phyloP scores from a whole-genome alignment of 2,329 filamentous ascomycete species.

The Venturia nashicola region DNA sequence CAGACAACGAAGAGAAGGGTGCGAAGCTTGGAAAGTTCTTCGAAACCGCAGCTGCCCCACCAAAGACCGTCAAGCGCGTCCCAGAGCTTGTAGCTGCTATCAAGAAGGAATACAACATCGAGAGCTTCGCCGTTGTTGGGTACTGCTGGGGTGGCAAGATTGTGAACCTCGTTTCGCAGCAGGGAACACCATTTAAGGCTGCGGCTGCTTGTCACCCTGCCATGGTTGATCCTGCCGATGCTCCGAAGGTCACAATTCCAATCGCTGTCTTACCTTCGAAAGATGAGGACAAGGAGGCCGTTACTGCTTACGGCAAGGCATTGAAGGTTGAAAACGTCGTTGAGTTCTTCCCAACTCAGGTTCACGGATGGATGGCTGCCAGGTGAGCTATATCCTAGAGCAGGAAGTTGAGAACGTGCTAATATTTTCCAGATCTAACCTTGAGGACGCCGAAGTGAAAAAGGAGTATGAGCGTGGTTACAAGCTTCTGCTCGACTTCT shows the following conservation, averaged over 20 bases:
- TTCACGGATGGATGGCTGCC: constrained; percentile 34
- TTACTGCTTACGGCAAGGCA: constrained; percentile 35
- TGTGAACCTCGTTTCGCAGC: constrained; percentile 38
- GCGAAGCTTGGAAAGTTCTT: constrained; percentile 49
- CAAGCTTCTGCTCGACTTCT: constrained; percentile 36
- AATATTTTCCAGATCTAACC: constrained; percentile 22
- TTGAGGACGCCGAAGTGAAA: constrained; percentile 35
- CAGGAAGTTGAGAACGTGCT: constrained; percentile 10
- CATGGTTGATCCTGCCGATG: constrained; percentile 48
- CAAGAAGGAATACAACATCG: constrained; percentile 20
- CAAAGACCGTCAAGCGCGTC: constrained; percentile 43
- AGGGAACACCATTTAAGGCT: constrained; percentile 43
- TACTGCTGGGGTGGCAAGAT: constrained; percentile 50
- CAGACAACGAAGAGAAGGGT: constrained; percentile 47
- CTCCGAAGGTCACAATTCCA: constrained; percentile 42
- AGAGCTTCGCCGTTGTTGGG: constrained; percentile 47
- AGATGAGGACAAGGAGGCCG: constrained; percentile 42
- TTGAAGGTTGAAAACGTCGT: constrained; percentile 35
- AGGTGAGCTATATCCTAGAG: constrained; percentile 17
- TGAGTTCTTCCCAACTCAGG: constrained; percentile 36
- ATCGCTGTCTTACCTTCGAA: constrained; percentile 44
- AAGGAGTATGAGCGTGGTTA: constrained; percentile 39
- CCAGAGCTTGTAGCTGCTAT: constrained; percentile 43
- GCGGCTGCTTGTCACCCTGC: constrained; percentile 46
- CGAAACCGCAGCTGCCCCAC: constrained; percentile 42